Conservation (phyloP, 768 basidiomycete species). For the Pleurotus djamor region DNA sequence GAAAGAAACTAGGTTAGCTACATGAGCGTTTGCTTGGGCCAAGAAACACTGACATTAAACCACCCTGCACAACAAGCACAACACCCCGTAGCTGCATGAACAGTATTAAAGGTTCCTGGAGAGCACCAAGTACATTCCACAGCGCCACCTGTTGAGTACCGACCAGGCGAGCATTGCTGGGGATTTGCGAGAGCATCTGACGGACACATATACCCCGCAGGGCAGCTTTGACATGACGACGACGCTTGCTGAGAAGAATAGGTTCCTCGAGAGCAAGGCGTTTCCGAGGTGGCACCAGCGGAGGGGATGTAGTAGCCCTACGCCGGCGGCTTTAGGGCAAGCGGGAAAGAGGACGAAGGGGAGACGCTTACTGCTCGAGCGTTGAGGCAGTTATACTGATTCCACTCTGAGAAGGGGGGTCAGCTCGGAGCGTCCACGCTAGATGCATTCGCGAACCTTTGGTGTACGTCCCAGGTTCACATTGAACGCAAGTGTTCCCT, state of each 20-base stretch:
- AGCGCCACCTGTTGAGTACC: constrained; percentile 19
- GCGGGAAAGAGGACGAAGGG: too few relatives aligned
- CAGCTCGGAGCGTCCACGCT: neutral
- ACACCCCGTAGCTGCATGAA: constrained; percentile 20
- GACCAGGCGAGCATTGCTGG: constrained; percentile 21
- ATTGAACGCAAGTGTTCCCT: neutral
- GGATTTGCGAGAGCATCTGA: constrained; percentile 14
- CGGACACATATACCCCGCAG: constrained; percentile 20
- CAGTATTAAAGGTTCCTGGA: constrained; percentile 21
- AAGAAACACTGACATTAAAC: constrained; percentile 18
- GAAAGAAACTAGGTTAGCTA: neutral
- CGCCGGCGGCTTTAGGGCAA: too few relatives aligned
- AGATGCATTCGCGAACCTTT: neutral
- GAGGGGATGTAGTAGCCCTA: constrained; percentile 19
- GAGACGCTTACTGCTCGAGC: neutral
- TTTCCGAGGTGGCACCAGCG: constrained; percentile 14
- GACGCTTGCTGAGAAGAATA: constrained; percentile 8
- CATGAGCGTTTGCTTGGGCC: neutral
- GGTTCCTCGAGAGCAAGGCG: constrained; percentile 16
- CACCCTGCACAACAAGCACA: constrained; percentile 24
- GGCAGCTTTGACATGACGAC: constrained; percentile 10
- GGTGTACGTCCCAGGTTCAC: neutral
- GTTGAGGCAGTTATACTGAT: neutral
- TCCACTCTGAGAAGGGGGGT: neutral
- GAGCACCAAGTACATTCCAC: constrained; percentile 17